Evolutionary conservation across 75 land plant species (phyloP), one percentile per base, ranked within the genome.

Genomic region (Cupressus sempervirens): DNA sequence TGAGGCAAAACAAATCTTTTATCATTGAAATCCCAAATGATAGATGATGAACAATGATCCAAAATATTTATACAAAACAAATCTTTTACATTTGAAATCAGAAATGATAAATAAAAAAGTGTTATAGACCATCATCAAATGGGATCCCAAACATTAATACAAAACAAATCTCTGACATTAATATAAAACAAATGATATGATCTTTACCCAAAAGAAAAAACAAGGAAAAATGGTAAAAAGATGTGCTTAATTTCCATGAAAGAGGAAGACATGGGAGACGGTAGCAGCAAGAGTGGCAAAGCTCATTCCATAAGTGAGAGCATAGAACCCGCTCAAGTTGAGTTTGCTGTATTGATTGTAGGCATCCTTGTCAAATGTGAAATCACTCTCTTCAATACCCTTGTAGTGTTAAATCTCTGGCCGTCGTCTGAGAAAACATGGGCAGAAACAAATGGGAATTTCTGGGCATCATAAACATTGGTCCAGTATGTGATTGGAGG

Each of bases 211-310:
- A n/a, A n/a, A n/a, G n/a, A 38, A 38, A 38, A 38, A 38, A 43
- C 6, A 48, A 48, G 1, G 1, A 48, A 0, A 46, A 46, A 7
- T 46, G 7, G 45, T 10, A 7, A 14, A 20, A 23, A 13, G 3
- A 4, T 2, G n/a, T 41, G 7, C 87, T 30, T 82, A 87, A 89
- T 72, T 89, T 81, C 90, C 90, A 82, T 89, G 73, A 76, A 87
- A 87, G 32, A 86, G 32, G 35, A 74, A 8, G 20, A 89, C 86
- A 72, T 89, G 90, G 15, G 74, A 46, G 20, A 89, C 14, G 2
- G 86, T 87, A 3, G 90, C 85, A 23, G 89, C 52, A 12, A 89
- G 34, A 7, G 82, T 53, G 4, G 90, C 86, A 72, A 89, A 89
- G 68, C 80, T 48, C 13, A 89, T 23, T 0, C 90, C 88, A 80